These are phyloP conservation scores for Phoma sp. DNA, from an alignment of 2,329 filamentous ascomycete genomes.

Conservation along the genomic window DNA sequence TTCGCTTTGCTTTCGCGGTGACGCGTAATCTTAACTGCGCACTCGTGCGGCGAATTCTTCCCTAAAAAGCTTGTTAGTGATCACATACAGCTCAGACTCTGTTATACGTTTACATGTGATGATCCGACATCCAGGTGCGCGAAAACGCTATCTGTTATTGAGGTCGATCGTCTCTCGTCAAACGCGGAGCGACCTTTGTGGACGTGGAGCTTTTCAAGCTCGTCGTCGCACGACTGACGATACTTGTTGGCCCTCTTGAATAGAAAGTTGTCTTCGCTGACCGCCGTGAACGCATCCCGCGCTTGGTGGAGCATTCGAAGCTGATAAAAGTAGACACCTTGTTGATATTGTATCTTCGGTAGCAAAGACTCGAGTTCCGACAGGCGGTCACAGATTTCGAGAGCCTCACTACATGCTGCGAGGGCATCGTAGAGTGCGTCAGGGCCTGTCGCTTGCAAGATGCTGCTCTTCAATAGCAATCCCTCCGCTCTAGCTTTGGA, in stretches of 20 bases:
- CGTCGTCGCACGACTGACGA: slow-evolving; percentile 28
- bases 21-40: slow-evolving; percentile 31
- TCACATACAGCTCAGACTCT: not conserved
- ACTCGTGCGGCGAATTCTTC: slow-evolving; percentile 30
- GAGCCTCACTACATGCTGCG: slow-evolving; percentile 40
- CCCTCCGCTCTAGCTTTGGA: slow-evolving; percentile 35
- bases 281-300: slow-evolving; percentile 25
- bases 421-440: slow-evolving; percentile 37
- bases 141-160: slow-evolving; percentile 25
- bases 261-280: slow-evolving; percentile 17
- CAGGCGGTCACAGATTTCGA: slow-evolving; percentile 35
- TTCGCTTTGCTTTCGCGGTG: slow-evolving; percentile 30
- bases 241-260: slow-evolving; percentile 20
- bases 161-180: slow-evolving; percentile 34
- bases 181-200: slow-evolving; percentile 35
- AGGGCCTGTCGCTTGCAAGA: slow-evolving; percentile 30
- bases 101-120: slow-evolving; percentile 16
- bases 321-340: slow-evolving; percentile 32
- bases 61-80: slow-evolving; percentile 19
- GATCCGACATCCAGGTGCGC: slow-evolving; percentile 23
- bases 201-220: slow-evolving; percentile 19
- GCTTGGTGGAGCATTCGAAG: slow-evolving; percentile 32
- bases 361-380: slow-evolving; percentile 28
- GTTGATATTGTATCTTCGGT: slow-evolving; percentile 37
- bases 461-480: slow-evolving; percentile 38